phyloP scores from a whole-genome alignment of 371 early-diverging fungal genomes.

The Apophysomyces variabilis region DNA sequence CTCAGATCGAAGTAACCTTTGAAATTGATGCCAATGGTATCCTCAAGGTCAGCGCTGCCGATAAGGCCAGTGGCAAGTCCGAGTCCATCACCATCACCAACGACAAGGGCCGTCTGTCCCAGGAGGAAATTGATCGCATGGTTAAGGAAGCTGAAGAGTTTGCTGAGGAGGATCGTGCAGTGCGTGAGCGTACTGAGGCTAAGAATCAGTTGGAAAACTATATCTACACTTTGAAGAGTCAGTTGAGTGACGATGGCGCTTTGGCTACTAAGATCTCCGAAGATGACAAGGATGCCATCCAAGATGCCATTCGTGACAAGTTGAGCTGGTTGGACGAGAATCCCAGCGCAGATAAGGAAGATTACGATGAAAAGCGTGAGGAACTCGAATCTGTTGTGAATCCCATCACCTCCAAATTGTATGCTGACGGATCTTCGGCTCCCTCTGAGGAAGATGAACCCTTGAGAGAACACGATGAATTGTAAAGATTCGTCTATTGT shows the following conservation, averaged over 20 bases:
- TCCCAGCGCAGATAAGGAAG: conserved; percentile 73
- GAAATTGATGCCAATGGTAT: conserved; percentile 98
- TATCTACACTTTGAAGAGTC: conserved; percentile 80
- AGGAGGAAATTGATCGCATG: conserved; percentile 97
- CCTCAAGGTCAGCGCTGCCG: conserved; percentile 94
- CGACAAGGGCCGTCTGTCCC: conserved; percentile 94
- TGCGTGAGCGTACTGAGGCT: conserved; percentile 86
- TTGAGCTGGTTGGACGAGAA: conserved; percentile 84
- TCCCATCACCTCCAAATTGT: conserved; percentile 87
- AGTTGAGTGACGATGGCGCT: conserved; percentile 73
- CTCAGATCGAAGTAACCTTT: conserved; percentile 98
- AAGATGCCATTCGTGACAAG: conserved; percentile 87
- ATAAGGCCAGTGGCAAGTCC: conserved; percentile 94
- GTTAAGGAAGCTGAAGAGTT: conserved; percentile 91
- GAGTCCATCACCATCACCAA: conserved; percentile 95
- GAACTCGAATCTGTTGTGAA: conserved; percentile 86
- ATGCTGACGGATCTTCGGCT: conserved; percentile 62
- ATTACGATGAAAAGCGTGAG: conserved; percentile 81
- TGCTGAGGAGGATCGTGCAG: conserved; percentile 86
- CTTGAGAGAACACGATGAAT: conserved; percentile 75
- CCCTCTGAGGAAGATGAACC: conserved; percentile 66
- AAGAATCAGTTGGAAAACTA: conserved; percentile 87
- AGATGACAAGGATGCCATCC: conserved; percentile 84
- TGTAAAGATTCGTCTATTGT: conserved; percentile 49
- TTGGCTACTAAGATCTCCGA: conserved; percentile 78